These are phyloP conservation scores for Sarocladium brachiariae DNA, from an alignment of 2,329 filamentous ascomycete genomes.

Conservation along the genomic window DNA sequence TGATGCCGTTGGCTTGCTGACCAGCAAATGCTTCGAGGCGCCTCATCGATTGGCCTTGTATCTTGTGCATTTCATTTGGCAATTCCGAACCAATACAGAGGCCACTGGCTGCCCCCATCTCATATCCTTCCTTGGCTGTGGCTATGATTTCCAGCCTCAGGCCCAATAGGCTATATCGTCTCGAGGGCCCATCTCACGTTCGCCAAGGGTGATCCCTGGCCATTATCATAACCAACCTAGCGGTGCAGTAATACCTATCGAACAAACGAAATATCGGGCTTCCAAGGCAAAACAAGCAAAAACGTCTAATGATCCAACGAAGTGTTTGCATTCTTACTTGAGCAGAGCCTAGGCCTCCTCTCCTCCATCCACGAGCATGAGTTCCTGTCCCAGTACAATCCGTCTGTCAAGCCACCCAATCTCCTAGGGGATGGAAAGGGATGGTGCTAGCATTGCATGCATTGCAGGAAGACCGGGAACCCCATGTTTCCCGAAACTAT, in stretches of 20 bases:
- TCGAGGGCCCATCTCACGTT: background rate
- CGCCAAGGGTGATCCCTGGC: slow-evolving; percentile 4
- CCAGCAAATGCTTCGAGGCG: background rate
- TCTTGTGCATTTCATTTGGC: no score
- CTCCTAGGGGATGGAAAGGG: background rate
- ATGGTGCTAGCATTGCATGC: slow-evolving; percentile 3
- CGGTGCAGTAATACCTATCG: background rate
- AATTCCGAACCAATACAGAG: no score
- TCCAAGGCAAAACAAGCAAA: no score
- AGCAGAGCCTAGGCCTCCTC: no score
- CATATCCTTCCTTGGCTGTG: background rate
- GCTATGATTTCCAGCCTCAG: background rate
- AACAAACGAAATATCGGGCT: no score
- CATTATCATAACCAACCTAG: background rate
- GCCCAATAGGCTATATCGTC: slow-evolving; percentile 2
- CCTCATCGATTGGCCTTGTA: background rate
- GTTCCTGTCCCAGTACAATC: background rate
- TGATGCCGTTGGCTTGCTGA: background rate
- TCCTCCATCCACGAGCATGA: background rate
- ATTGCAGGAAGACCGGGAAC: background rate
- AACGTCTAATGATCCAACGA: no score
- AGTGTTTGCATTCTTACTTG: no score
- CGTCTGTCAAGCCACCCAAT: background rate
- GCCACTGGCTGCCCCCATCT: no score
- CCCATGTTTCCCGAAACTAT: background rate